These are phyloP conservation scores for Actinidia arguta DNA, from an alignment of 179 eudicot species.

Conservation along the genomic window DNA sequence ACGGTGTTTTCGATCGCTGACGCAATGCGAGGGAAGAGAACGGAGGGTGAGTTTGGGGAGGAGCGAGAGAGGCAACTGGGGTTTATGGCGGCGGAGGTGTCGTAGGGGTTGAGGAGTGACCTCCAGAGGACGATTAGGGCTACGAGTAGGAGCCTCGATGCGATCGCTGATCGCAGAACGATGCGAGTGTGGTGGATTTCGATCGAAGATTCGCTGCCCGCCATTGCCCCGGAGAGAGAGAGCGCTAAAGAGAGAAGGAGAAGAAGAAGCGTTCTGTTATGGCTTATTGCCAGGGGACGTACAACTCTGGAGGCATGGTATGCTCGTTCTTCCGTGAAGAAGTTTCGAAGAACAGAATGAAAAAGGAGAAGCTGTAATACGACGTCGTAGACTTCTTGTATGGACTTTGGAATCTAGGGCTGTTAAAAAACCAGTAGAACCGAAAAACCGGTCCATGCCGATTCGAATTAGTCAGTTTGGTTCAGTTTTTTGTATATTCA, in stretches of 20 bases:
- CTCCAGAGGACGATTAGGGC: conserved; percentile 70
- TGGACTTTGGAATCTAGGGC: no score
- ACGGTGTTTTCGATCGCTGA: conserved; percentile 65
- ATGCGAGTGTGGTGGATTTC: conserved; percentile 28
- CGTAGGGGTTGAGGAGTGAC: conserved; percentile 71
- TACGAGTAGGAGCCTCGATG: conserved; percentile 61
- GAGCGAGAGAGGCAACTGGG: conserved; percentile 61
- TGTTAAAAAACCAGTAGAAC: no score
- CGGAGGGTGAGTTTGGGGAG: not conserved
- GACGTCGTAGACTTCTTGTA: no score
- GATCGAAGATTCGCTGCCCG: conserved; percentile 18
- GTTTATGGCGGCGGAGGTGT: conserved; percentile 87
- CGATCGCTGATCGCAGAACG: conserved; percentile 51
- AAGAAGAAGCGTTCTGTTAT: not conserved
- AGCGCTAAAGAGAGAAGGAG: not conserved
- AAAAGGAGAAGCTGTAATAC: no score
- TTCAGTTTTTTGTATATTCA: no score
- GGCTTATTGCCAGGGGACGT: no score
- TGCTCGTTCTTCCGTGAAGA: no score
- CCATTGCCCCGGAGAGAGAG: conserved; percentile 6
- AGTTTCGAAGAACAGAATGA: no score
- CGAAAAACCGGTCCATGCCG: no score
- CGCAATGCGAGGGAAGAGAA: conserved; percentile 61
- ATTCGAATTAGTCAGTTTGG: no score
- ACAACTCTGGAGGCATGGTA: no score